phyloP scores from a whole-genome alignment of 2,329 filamentous ascomycete species.

The Hypoxylon sp. region DNA sequence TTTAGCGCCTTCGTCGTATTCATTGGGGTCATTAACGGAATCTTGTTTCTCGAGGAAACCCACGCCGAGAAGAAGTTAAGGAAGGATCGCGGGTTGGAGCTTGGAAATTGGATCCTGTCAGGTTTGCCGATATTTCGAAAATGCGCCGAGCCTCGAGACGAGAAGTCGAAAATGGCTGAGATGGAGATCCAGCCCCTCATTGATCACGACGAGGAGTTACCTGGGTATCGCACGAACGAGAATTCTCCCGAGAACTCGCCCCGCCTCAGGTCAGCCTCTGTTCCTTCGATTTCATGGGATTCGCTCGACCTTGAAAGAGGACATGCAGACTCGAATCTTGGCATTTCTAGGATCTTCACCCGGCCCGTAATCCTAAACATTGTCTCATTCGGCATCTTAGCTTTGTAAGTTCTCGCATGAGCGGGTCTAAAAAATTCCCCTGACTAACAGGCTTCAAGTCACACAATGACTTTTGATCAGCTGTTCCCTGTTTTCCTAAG shows the following conservation, averaged over 20 bases:
- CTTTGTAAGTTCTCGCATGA: slow-evolving; percentile 80
- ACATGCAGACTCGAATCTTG: slow-evolving; percentile 41
- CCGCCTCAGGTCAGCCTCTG: slow-evolving; percentile 53
- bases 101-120: slow-evolving; percentile 78
- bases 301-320: slow-evolving; percentile 55
- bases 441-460: slow-evolving; percentile 66
- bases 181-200: slow-evolving; percentile 73
- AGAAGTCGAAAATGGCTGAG: slow-evolving; percentile 58
- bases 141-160: slow-evolving; percentile 56
- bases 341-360: slow-evolving; percentile 78
- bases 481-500: slow-evolving; percentile 93
- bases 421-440: slow-evolving; percentile 18
- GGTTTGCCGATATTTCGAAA: slow-evolving; percentile 59
- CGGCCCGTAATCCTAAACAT: slow-evolving; percentile 89
- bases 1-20: slow-evolving; percentile 76
- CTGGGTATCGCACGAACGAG: slow-evolving; percentile 76
- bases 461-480: slow-evolving; percentile 97
- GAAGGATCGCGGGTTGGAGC: slow-evolving; percentile 81
- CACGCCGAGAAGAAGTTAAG: slow-evolving; percentile 84
- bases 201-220: slow-evolving; percentile 72
- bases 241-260: slow-evolving; percentile 64
- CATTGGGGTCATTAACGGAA: slow-evolving; percentile 74
- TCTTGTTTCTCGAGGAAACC: slow-evolving; percentile 88
- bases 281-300: slow-evolving; percentile 56
- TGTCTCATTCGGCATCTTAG: slow-evolving; percentile 89